Base-by-base conservation (phyloP, 345 rosid genomes). In the Combretum micranthum region DNA sequence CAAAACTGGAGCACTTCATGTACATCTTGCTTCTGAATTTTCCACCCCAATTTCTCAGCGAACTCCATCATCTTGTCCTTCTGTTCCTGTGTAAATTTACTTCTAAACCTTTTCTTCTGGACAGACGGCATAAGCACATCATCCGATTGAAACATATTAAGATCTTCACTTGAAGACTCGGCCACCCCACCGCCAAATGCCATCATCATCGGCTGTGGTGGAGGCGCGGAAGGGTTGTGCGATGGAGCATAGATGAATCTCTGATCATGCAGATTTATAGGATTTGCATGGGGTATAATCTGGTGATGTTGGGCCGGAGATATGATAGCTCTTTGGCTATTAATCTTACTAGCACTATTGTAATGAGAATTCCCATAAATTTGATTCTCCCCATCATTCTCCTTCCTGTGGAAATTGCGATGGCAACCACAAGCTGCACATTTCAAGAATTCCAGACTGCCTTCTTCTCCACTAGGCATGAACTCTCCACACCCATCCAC, bases 151-250 rank as follows among this genome's bases (percentile, higher is more conserved):
- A 77, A 59, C 64, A 72, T 64, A 59, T 77, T 68, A 3, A 81
- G 79, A 55, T 79, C 84, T 52, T 76, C 84, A 14, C 84, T 79
- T 7, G 84, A 79, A 44, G 81, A 79, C 53, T 79, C 80, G 0
- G 63, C 64, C 4, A 65, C 59, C 14, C 74, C 50, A 47, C 84
- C 72, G 3, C 84, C 83, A 7, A 87, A 85, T 44, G 69, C 63
- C 90, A 87, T 78, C 85, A 84, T 84, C 42, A 75, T 56, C 4
- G 86, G 88, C 49, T 74, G 67, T 67, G 47, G n/a, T 12, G 64
- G 52, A 42, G 58, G 54, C 1, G 76, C 5, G 15, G 25, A 4
- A 2, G 56, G 1, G 17, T 64, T n/a, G 55, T 55, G 15, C 3
- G 71, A 53, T 20, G 61, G 54, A 15, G 74, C 73, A 32, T 50